Base-by-base conservation (phyloP, 306 rosid species). In the Albizia julibrissin region DNA sequence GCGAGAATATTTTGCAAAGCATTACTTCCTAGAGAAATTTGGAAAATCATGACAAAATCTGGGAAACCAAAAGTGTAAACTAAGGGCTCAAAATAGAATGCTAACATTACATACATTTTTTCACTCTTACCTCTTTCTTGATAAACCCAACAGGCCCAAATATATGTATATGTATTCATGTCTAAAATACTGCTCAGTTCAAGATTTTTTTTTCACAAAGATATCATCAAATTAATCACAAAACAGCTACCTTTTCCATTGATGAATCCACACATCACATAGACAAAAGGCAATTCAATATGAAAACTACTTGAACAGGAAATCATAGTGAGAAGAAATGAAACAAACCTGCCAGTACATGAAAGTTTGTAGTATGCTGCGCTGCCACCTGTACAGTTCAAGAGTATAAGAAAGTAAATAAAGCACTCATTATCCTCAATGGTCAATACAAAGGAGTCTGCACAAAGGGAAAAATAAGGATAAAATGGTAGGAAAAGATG, bases 331-430 rank as follows among this genome's bases (percentile, higher is more conserved):
- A 56, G 62, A 50, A 67, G 47, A 56, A 50, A 61, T 15, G 81
- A 64, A 83, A 85, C 88, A 33, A 50, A 95, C 99, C 99, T 95
- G 99, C 99, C 99, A 95, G 85, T 93, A 93, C 89, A 93, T 88
- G 88, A 93, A 93, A 19, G 96, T 84, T 81, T 95, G 99, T 74
- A 93, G 84, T 80, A 93, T 81, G 87, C 92, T 95, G 76, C 99
- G 96, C 76, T 95, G 97, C 95, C 95, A 89, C 90, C 99, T 93
- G 91, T 9, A 76, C 47, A 46, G 75, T 56, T 79, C 10, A 49
- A 33, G 39, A 40, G 54, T 11, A 78, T 68, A 26, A 81, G 43
- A 34, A 75, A 75, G 65, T 1, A n/a, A 31, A 58, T 22, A 69
- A 83, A 71, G 72, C 14, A 67, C 69, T 49, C 66, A 49, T 72